Evolutionary conservation across 345 rosid genomes (phyloP).

Genomic region (Populus alba): DNA sequence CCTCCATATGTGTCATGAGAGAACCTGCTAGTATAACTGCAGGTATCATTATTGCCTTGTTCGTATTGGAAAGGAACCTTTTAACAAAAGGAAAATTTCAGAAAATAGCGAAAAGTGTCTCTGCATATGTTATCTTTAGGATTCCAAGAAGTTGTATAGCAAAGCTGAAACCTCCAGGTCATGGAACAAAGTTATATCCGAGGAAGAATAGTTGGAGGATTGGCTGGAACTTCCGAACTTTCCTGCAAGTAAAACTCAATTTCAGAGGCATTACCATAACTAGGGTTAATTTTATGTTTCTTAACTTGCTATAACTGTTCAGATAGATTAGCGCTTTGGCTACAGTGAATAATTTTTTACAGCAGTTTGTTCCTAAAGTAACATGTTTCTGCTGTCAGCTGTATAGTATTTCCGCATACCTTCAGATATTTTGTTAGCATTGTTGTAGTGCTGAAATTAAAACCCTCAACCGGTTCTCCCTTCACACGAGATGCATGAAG

Average conservation of each 20-base stretch:
- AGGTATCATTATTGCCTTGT: not conserved
- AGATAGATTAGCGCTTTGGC: not conserved
- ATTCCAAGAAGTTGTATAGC: too few species aligned
- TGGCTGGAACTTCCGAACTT: constrained; percentile 52
- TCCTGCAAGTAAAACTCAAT: constrained; percentile 37
- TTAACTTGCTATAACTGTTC: not conserved
- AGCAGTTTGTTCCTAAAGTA: not conserved
- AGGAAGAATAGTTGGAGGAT: constrained; percentile 48
- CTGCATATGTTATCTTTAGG: not conserved
- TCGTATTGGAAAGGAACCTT: not conserved
- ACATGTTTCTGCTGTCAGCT: not conserved
- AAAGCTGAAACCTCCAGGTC: too few species aligned
- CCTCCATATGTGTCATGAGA: too few species aligned
- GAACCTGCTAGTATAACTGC: too few species aligned
- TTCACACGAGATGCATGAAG: constrained; percentile 72
- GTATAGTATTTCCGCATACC: constrained; percentile 36
- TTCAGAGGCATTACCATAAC: not conserved
- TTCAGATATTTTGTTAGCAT: constrained; percentile 66
- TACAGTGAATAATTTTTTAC: not conserved
- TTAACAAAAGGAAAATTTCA: not conserved
- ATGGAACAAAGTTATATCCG: constrained; percentile 24
- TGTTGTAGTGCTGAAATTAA: constrained; percentile 77
- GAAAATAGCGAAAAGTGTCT: not conserved
- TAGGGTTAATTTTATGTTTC: not conserved
- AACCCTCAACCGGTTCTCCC: constrained; percentile 65